A percentile compares a stretch with the other conserved stretches of the same genome.
These are phyloP conservation scores for Seiridium unicorne DNA, from an alignment of 2,329 filamentous ascomycete species.

Conservation along the genomic window DNA sequence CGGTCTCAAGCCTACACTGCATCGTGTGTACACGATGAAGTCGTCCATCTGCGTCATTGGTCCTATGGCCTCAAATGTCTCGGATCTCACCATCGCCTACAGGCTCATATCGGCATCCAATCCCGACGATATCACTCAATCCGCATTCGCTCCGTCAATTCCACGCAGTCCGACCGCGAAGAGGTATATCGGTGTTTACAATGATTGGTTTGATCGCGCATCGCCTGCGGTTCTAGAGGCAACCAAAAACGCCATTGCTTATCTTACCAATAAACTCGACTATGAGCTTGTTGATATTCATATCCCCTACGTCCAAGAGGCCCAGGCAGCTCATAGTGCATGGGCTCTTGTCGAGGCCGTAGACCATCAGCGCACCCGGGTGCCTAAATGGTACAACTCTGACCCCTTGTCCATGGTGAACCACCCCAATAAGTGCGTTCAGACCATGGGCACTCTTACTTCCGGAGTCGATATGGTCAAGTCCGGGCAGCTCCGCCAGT, in stretches of 20 bases:
- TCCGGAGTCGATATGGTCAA: constrained; percentile 69
- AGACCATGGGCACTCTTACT: constrained; percentile 64
- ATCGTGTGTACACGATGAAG: constrained; percentile 59
- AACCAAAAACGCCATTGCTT: constrained; percentile 59
- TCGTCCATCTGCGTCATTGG: constrained; percentile 63
- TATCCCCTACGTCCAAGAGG: constrained; percentile 67
- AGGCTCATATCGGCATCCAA: constrained; percentile 75
- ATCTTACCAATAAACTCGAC: constrained; percentile 43
- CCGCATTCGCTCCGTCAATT: constrained; percentile 60
- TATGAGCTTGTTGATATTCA: constrained; percentile 58
- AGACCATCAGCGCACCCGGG: constrained; percentile 40
- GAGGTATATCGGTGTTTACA: constrained; percentile 70
- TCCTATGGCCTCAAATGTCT: constrained; percentile 72
- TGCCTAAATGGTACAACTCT: constrained; percentile 34
- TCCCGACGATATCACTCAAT: constrained; percentile 56
- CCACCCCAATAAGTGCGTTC: constrained; percentile 66
- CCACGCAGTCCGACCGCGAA: constrained; percentile 39
- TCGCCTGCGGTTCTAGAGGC: constrained; percentile 60
- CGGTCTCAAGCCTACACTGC: constrained; percentile 77
- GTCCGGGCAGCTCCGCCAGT: constrained; percentile 68
- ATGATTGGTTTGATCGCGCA: constrained; percentile 67
- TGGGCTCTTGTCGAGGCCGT: constrained; percentile 75
- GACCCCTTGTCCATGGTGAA: constrained; percentile 57
- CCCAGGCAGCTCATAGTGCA: constrained; percentile 73
- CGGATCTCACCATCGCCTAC: constrained; percentile 81